phyloP scores from a whole-genome alignment of 495 filamentous ascomycete genomes.

The Aspergillus conjunctus region DNA sequence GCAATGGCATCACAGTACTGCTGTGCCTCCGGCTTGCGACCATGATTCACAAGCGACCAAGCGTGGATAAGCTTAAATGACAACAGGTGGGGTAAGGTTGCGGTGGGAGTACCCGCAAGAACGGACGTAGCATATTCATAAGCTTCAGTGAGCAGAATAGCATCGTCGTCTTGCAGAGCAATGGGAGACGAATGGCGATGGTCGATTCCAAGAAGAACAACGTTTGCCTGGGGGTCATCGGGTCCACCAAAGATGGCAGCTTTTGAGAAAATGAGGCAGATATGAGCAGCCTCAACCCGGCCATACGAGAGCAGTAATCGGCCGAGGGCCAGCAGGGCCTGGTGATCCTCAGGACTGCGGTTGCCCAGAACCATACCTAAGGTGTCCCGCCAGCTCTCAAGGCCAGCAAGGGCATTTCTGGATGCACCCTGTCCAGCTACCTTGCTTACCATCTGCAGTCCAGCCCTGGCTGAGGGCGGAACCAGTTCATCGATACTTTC shows the following conservation, averaged over 20 bases:
- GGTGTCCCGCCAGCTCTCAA: constrained; percentile 94
- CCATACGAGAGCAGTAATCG: constrained; percentile 84
- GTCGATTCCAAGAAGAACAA: constrained; percentile 83
- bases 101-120: constrained; percentile 55
- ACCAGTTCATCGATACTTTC: constrained; percentile 96
- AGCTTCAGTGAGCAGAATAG: constrained; percentile 84
- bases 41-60: constrained; percentile 77
- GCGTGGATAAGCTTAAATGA: constrained; percentile 90
- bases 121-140: constrained; percentile 85
- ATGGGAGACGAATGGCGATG: constrained; percentile 65
- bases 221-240: constrained; percentile 77
- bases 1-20: constrained; percentile 88
- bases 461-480: constrained; percentile 88
- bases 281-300: constrained; percentile 85
- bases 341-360: constrained; percentile 74
- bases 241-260: constrained; percentile 72
- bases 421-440: constrained; percentile 59
- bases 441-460: constrained; percentile 84
- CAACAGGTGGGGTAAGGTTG: constrained; percentile 79
- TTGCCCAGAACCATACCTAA: constrained; percentile 84
- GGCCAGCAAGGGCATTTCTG: constrained; percentile 76
- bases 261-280: constrained; percentile 71
- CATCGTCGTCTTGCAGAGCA: constrained; percentile 76
- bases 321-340: constrained; percentile 77
- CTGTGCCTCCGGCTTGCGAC: constrained; percentile 78